Evolutionary conservation across 2,329 filamentous ascomycete species (phyloP), one percentile per base, ranked within the genome.

Genomic region (Penicillium sp.): DNA sequence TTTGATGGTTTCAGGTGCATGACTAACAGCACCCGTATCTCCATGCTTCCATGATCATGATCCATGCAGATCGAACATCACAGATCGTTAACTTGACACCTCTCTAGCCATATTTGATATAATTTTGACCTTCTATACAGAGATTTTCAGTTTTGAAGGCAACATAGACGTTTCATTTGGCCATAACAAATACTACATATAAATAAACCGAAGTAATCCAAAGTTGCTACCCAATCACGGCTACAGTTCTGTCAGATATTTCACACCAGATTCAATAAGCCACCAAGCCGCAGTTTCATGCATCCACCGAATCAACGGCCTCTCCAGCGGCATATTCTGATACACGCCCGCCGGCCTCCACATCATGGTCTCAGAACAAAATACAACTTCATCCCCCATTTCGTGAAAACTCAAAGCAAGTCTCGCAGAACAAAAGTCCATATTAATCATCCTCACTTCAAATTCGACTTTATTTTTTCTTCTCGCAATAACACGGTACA

Each of bases 261-360:
- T 50, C 21, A 70, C 63, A 4, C 72, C 72, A 10, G 70, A 72
- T 54, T 72, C 72, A 52, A 75, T 50, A 55, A 75, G 62, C 71
- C 72, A 75, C 73, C 72, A 75, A 27, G 71, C 52, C 21, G 69
- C 67, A 31, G 68, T 62, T 52, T 75, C 72, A 58, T 75, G 71
- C 54, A 75, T 54, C 53, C 66, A 74, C 10, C 61, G 62, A n/a
- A 68, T 13, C 26, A 66, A n/a, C 13, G 57, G 56, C 16, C 60
- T 67, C 53, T 75, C 72, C 48, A 75, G 57, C 11, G 71, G 72
- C 64, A 75, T 63, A 19, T 26, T 54, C 25, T 53, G 51, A 10
- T 19, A 53, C 23, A 66, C 60, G 31, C 62, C 61, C 4, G 47
- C 55, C 19, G 47, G 55, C 23, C 60, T 66, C 72, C 72, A 75